phyloP scores from a whole-genome alignment of 1,284 basidiomycete genomes.

The Pseudozyma thailandica region DNA sequence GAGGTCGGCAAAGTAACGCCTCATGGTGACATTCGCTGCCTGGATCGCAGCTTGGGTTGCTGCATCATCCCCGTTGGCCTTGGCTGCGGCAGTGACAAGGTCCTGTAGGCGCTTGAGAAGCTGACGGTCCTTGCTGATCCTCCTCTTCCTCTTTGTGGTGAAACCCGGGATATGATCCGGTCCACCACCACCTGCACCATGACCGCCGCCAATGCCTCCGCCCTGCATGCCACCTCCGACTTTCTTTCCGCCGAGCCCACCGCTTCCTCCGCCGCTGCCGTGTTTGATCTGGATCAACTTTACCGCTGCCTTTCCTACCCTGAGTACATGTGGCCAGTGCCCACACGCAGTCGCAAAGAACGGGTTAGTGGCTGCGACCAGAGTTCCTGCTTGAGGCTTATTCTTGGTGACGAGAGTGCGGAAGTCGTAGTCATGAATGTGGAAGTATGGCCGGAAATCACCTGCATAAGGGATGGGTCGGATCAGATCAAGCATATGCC shows the following conservation, averaged over 20 bases:
- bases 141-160: constrained; percentile 80
- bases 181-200: constrained; percentile 54
- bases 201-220: constrained; percentile 74
- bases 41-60: constrained; percentile 9
- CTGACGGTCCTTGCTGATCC: constrained; percentile 83
- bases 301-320: constrained; percentile 71
- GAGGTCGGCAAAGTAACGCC: constrained; percentile 85
- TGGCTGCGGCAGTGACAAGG: constrained; percentile 35
- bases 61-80: constrained; percentile 54
- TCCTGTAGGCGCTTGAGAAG: constrained; percentile 75
- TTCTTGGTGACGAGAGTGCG: constrained; percentile 80
- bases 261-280: constrained; percentile 5
- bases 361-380: constrained; percentile 94
- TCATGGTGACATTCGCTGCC: constrained; percentile 72
- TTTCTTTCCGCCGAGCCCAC: constrained; percentile 11
- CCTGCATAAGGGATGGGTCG: constrained; percentile 86
- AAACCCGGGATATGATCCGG: constrained; percentile 66
- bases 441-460: constrained; percentile 92
- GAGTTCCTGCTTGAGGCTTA: constrained; percentile 82
- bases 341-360: constrained; percentile 87
- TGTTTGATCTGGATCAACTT: constrained; percentile 48
- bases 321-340: constrained; percentile 88
- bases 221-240: constrained; percentile 13
- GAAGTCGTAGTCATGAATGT: constrained; percentile 91
- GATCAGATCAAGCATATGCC: constrained; percentile 79